These are phyloP conservation scores for Glycyrrhiza uralensis DNA, from an alignment of 306 rosid genomes.

Conservation along the genomic window DNA sequence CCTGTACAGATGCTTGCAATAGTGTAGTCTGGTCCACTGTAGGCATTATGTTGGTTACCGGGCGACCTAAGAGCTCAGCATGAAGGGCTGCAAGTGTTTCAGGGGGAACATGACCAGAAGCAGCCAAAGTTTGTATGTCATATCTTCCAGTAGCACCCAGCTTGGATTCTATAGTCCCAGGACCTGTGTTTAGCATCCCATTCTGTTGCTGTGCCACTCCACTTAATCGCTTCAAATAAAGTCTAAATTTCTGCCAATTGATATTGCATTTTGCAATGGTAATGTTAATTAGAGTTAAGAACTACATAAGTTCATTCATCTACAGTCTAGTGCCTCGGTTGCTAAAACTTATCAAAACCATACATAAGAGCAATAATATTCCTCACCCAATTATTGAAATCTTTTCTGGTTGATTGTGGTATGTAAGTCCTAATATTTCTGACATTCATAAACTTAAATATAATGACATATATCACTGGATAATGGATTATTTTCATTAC, in stretches of 20 bases:
- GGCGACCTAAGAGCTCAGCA: constrained; percentile 63
- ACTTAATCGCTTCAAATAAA: constrained; percentile 39
- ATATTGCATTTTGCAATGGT: not conserved
- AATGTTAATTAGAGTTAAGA: not conserved
- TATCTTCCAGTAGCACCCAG: constrained; percentile 37
- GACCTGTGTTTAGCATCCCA: constrained; percentile 52
- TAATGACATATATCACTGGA: not conserved
- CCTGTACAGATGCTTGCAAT: constrained; percentile 48
- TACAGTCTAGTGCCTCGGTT: not conserved
- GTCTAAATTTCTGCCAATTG: constrained; percentile 36
- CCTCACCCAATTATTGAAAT: not conserved
- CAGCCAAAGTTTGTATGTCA: constrained; percentile 59
- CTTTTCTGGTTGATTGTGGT: not conserved
- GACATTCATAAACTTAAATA: not conserved
- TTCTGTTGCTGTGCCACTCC: constrained; percentile 60
- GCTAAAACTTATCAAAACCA: not conserved
- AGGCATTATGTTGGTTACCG: constrained; percentile 31
- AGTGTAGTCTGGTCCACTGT: constrained; percentile 49
- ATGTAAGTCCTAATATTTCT: not conserved
- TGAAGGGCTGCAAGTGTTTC: constrained; percentile 75
- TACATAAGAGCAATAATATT: not conserved
- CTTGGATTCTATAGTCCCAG: constrained; percentile 54
- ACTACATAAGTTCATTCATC: not conserved
- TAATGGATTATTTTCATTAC: not conserved
- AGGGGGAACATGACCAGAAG: constrained; percentile 62